Evolutionary conservation across 2,329 filamentous ascomycete genomes (phyloP), one percentile per base, ranked within the genome.

Genomic region (Cadophora sp.): DNA sequence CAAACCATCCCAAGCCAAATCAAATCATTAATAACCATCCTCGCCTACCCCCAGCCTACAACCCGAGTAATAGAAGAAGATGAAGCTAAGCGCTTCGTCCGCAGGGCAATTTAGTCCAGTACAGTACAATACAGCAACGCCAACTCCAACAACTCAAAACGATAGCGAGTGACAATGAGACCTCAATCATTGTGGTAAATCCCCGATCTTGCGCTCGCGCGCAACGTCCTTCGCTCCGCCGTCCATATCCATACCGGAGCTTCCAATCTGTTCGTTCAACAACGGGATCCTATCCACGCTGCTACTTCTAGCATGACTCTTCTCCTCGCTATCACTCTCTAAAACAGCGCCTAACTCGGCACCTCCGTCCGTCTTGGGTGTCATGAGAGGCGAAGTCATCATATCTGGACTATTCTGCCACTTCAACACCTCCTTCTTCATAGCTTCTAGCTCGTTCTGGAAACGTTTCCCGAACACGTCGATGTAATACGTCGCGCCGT

Each of bases 401-500:
- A 83, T 73, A 18, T 88, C 85, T 1, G 87, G 84, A 39, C 81
- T 85, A 68, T 82, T 84, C 79, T 97, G 94, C 93, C 93, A 96
- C 78, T 93, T 95, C 55, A 90, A 87, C 9, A 99, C 94, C 76
- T 99, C 96, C 64, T 88, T 88, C 80, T 91, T 94, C 81, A 99
- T 86, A 62, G 90, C 86, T 77, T 99, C 94, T 14, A 99, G 84
- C 79, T 99, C 96, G 77, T 95, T 97, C 82, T 99, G 93, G 83
- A 99, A 98, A 2, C 94, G 89, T 75, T 92, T 97, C 63, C 96
- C 96, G 78, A 98, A 99, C 1, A 98, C 93, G 74, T 99, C 96
- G 76, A 99, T 98, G 80, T 99, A 99, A 79, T 92, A 99, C 0
- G 94, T 98, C 20, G 96, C 93, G 39, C 96, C 96, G 74, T 99